phyloP scores from a whole-genome alignment of 2,329 filamentous ascomycete species.

The Acrodontium crateriforme region DNA sequence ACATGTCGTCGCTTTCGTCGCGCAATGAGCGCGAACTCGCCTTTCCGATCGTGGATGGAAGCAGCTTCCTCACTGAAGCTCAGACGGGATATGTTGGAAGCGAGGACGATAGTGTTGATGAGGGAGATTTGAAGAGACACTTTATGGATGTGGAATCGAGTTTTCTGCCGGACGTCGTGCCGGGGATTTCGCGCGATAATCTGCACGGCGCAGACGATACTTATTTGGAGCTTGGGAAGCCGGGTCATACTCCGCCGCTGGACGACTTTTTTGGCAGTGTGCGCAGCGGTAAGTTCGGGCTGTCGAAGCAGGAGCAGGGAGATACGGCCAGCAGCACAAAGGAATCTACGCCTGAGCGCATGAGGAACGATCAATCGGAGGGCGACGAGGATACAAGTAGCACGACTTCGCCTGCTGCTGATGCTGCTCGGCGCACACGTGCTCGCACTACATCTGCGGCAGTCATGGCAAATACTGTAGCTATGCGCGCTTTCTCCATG shows the following conservation, averaged over 20 bases:
- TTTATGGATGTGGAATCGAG: constrained; percentile 51
- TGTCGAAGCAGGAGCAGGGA: constrained; percentile 6
- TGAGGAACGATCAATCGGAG: too few relatives aligned
- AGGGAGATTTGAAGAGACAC: constrained; percentile 45
- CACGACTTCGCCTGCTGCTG: constrained; percentile 31
- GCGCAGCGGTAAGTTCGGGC: constrained; percentile 2
- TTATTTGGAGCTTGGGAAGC: constrained; percentile 23
- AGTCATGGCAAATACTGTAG: constrained; percentile 1
- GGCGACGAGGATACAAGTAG: constrained; percentile 11
- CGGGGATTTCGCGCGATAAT: constrained; percentile 8
- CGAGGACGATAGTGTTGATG: constrained; percentile 33
- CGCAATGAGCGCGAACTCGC: constrained; percentile 21
- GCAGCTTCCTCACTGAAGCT: constrained; percentile 24
- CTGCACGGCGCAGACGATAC: constrained; percentile 30
- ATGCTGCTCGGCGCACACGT: constrained; percentile 24
- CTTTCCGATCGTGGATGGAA: constrained; percentile 26
- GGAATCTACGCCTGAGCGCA: too few relatives aligned
- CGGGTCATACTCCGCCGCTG: constrained; percentile 7
- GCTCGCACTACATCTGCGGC: constrained; percentile 6
- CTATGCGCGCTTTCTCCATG: constrained; percentile 1
- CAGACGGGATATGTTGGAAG: constrained; percentile 11
- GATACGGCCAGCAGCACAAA: too few relatives aligned
- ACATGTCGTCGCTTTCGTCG: constrained; percentile 4
- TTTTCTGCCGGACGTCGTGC: constrained; percentile 43
- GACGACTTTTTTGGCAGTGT: constrained; percentile 6